Conservation (phyloP, 2,329 filamentous ascomycete genomes). For the Bisporella sp. region DNA sequence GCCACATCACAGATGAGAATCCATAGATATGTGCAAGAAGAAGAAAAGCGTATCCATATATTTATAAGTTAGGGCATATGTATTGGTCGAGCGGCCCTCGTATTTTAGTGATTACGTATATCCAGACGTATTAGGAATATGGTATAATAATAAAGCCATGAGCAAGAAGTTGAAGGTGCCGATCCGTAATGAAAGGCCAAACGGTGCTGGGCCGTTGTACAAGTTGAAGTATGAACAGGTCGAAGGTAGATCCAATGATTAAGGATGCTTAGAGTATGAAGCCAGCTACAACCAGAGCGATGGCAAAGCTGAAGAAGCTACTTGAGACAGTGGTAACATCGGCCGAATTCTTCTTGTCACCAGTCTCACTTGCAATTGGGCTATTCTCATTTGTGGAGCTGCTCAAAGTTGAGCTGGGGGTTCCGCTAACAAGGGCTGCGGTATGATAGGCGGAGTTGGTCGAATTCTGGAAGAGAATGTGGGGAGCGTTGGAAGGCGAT, state of each 20-base stretch:
- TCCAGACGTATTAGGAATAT: conserved; percentile 24
- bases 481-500: no score
- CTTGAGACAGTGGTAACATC: conserved; percentile 10
- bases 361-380: conserved; percentile 6
- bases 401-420: conserved; percentile 7
- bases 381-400: conserved; percentile 9
- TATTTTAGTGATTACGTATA: conserved; percentile 19
- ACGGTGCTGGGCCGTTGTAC: background rate
- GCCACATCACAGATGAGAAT: background rate
- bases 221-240: background rate
- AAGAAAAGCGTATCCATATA: background rate
- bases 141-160: conserved; percentile 8
- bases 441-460: no score
- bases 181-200: background rate
- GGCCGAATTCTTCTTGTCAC: conserved; percentile 13
- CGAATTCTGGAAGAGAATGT: no score
- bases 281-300: conserved; percentile 14
- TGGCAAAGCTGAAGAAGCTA: conserved; percentile 12
- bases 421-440: no score
- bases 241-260: background rate
- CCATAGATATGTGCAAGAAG: background rate
- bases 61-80: background rate
- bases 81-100: background rate
- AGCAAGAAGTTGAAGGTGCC: conserved; percentile 3
- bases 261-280: conserved; percentile 15